Base-by-base conservation (phyloP, 2,329 filamentous ascomycete species). In the Dothideomycetes sp. region DNA sequence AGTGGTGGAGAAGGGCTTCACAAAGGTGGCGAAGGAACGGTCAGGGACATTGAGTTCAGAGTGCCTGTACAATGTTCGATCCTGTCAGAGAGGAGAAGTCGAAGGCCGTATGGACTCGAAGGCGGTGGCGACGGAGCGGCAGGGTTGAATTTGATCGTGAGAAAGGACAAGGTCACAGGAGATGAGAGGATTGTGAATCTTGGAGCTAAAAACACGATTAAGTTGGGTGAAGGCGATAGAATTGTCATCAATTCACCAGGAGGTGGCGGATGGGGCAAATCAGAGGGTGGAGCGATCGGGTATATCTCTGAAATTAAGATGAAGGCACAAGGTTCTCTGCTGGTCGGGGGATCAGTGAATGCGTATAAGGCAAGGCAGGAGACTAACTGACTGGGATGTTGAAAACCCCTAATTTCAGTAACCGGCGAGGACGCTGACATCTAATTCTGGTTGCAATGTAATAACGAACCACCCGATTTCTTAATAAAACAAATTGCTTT, bases 121-220 rank as follows among this genome's bases (percentile, higher is more conserved):
- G 87, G 87, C 0, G 87, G 87, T 3, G 79, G 77, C 38, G 79
- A 86, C 44, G 87, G 76, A 0, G 64, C 76, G 51, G 78, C 81
- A 32, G 87, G 87, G 0, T 63, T 87, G 45, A 94, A 94, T 51
- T 65, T 89, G 30, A 94, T 87, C 86, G 76, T 88, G 5, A 43
- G 46, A 4, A 54, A 54, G 9, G 29, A 43, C 7, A 16, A 22
- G 22, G 17, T 37, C 10, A 37, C 41, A 4, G 32, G 20, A 2
- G 33, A 43, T 16, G 27, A 43, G 16, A 37, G 41, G 16, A 15
- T 27, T 11, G 33, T 43, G 10, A 43, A 43, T 12, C 17, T 43
- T 2, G 41, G 41, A 1, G 41, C 33, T 3, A 43, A 43, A n/a
- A 33, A 33, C 11, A 43, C 33, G 4, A 38, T 43, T 18, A 37